Evolutionary conservation across 108 stramenopile genomes (phyloP).

Genomic region (Conticribra weissflogii): DNA sequence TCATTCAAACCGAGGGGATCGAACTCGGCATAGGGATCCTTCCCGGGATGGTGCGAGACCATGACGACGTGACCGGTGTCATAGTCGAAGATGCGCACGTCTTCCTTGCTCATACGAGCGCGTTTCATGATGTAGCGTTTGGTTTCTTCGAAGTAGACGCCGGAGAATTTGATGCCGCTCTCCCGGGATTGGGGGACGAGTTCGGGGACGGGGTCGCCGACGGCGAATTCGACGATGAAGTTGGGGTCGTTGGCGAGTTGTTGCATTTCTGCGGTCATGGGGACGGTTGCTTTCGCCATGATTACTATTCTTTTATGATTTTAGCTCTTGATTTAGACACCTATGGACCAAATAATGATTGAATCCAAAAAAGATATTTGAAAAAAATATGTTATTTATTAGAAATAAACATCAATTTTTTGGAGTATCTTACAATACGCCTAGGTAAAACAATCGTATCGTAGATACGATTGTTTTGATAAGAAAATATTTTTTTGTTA

Average conservation of each 20-base stretch:
- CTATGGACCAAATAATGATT: no score
- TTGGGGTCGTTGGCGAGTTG: slow-evolving; percentile 53
- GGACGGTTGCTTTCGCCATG: slow-evolving; percentile 8
- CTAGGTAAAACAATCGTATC: no score
- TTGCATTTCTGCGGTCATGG: slow-evolving; percentile 54
- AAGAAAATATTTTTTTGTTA: no score
- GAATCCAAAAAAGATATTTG: slow-evolving; percentile 1
- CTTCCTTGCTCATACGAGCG: slow-evolving; percentile 43
- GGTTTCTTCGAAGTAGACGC: slow-evolving; percentile 48
- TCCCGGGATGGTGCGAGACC: slow-evolving; percentile 52
- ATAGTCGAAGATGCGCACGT: slow-evolving; percentile 47
- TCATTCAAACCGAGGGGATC: slow-evolving; percentile 49
- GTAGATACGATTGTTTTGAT: no score
- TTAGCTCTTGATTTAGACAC: no score
- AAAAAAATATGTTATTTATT: no score
- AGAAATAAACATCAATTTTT: no score
- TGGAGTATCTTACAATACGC: no score
- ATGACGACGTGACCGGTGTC: slow-evolving; percentile 38
- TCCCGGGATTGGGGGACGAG: slow-evolving; percentile 49
- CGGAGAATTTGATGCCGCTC: slow-evolving; percentile 43
- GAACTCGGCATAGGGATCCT: slow-evolving; percentile 50
- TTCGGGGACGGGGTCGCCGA: slow-evolving; percentile 45
- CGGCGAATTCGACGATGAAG: slow-evolving; percentile 52
- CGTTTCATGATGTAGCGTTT: slow-evolving; percentile 54
- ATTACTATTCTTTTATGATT: no score